Evolutionary conservation across 441 rosid species (phyloP), one percentile per base, ranked within the genome.

Genomic region (Euphorbia schlechtendalii): DNA sequence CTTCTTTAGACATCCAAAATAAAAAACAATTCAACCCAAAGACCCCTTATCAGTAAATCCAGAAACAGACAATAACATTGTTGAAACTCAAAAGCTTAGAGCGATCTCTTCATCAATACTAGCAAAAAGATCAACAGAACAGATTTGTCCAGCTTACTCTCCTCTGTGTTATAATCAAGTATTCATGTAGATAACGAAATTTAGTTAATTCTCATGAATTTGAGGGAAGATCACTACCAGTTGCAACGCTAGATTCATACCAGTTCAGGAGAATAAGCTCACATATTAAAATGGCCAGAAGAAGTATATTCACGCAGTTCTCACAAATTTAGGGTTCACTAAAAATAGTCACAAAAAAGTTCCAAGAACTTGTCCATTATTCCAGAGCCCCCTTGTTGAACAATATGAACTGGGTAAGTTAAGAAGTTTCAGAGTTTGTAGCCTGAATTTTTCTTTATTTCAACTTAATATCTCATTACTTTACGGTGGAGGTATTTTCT

Each of bases 371-470:
- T 69, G 71, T 66, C 60, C 67, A 63, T 55, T 55, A 59, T 82
- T 82, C 82, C 85, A 70, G 71, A 63, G 76, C 78, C 79, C 72
- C 56, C 62, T n/a, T n/a, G n/a, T n/a, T n/a, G n/a, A n/a, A 45
- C 51, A 45, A 45, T 14, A 8, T n/a, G n/a, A n/a, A n/a, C n/a
- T n/a, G 56, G 18, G 58, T 54, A 25, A 54, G 32, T 54, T 30
- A 17, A 43, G 4, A 41, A 56, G 28, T n/a, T 20, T 27, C 55
- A 24, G 51, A 30, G 3, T 28, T 56, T n/a, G 24, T 12, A 17
- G 34, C 43, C 56, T 6, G 25, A 61, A 40, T 12, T 25, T 7
- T 25, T 7, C 36, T n/a, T 10, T 20, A 9, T 56, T 56, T 32
- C 17, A 6, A n/a, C n/a, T n/a, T n/a, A n/a, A n/a, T n/a, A n/a